Conservation (phyloP, 2,329 filamentous ascomycete genomes). For the Fusarium piperis region DNA sequence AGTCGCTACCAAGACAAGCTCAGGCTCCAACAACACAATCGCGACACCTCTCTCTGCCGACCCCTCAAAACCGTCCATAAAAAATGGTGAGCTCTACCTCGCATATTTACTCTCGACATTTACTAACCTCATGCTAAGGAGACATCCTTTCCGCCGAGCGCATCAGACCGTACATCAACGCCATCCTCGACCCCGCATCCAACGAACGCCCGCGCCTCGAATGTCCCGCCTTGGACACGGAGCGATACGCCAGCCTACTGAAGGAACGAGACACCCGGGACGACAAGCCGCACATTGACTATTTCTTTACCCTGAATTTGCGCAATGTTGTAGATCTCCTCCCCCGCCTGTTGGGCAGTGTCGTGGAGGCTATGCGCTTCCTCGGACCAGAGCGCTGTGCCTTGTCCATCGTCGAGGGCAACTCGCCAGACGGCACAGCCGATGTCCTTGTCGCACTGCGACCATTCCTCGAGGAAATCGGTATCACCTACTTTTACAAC, state of each 20-base stretch:
- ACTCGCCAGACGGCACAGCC: constrained; percentile 63
- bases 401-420: constrained; percentile 65
- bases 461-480: constrained; percentile 50
- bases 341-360: constrained; percentile 60
- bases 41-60: neutral
- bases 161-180: constrained; percentile 41
- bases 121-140: constrained; percentile 41
- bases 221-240: constrained; percentile 40
- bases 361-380: constrained; percentile 60
- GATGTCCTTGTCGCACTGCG: constrained; percentile 58
- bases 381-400: constrained; percentile 61
- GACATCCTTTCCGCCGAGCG: constrained; percentile 39
- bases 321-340: constrained; percentile 56
- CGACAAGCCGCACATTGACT: constrained; percentile 39
- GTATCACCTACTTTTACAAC: constrained; percentile 54
- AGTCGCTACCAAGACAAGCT: neutral
- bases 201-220: constrained; percentile 39
- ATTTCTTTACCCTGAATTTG: constrained; percentile 65
- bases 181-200: constrained; percentile 45
- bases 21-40: neutral
- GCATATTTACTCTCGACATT: neutral
- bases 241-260: constrained; percentile 38
- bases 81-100: neutral
- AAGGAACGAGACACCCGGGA: neutral
- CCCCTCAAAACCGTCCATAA: neutral